A percentile compares a stretch with the other conserved stretches of the same genome.
These are phyloP conservation scores for Dactylellina leptospora DNA, from an alignment of 2,329 filamentous ascomycete species.

Conservation along the genomic window DNA sequence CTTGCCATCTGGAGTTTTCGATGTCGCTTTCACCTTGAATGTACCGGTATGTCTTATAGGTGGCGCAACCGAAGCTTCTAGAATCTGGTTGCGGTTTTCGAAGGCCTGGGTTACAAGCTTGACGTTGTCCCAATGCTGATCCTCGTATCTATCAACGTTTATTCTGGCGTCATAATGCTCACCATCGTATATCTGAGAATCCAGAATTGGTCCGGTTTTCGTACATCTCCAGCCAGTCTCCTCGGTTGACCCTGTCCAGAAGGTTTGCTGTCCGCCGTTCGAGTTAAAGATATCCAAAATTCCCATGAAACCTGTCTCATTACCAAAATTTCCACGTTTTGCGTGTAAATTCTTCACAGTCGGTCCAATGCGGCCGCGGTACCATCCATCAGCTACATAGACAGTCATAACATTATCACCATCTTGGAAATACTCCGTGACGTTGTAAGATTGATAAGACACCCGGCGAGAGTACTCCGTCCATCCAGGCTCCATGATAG, in stretches of 20 bases:
- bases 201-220: slow-evolving; percentile 2
- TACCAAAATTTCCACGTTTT: slow-evolving; percentile 9
- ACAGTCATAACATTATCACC: slow-evolving; percentile 13
- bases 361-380: slow-evolving; percentile 53
- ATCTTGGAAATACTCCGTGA: slow-evolving; percentile 6
- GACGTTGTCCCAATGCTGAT: slow-evolving; percentile 55
- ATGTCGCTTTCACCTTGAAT: background rate
- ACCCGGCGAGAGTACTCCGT: slow-evolving; percentile 16
- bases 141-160: background rate
- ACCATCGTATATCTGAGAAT: slow-evolving; percentile 22
- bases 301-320: slow-evolving; percentile 27
- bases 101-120: slow-evolving; percentile 4
- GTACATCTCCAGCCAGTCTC: slow-evolving; percentile 27
- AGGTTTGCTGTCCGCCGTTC: slow-evolving; percentile 1
- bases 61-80: slow-evolving; percentile 9
- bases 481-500: slow-evolving; percentile 29
- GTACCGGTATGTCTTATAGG: background rate
- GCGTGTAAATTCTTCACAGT: slow-evolving; percentile 42
- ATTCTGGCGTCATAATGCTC: slow-evolving; percentile 15
- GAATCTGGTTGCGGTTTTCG: background rate
- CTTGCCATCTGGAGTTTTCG: slow-evolving; percentile 12
- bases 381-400: slow-evolving; percentile 25
- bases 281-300: slow-evolving; percentile 10
- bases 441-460: slow-evolving; percentile 19
- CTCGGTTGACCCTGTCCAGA: slow-evolving; percentile 15